Evolutionary conservation across 495 filamentous ascomycete genomes (phyloP), one percentile per base, ranked within the genome.

Genomic region (Penicillium salamii): DNA sequence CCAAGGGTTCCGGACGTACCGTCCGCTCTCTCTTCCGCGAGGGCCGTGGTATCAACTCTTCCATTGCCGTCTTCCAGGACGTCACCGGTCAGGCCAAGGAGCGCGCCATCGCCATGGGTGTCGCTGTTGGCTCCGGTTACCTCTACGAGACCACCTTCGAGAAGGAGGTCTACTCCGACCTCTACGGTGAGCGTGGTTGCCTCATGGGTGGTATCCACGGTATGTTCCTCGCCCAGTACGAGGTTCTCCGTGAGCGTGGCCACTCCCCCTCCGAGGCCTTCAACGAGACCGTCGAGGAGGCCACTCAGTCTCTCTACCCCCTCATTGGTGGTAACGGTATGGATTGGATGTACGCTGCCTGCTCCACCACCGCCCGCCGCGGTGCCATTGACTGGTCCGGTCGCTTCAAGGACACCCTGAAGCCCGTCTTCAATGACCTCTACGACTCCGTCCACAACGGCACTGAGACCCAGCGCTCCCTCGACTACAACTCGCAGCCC

Each of bases 341-440:
- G 93, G 93, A 97, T 80, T 98, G 93, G 90, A 97, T 98, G 95
- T 98, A 96, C 79, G 90, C 91, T 60, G 93, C 93, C 57, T 98
- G 93, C 87, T 97, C 92, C 46, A 97, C 95, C 63, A 97, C 95
- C 33, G 93, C 93, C 62, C 88, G 93, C 67, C 91, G 93, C 67
- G 93, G 93, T 76, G 93, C 93, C 75, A 95, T 98, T 67, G 93
- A 97, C 82, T 98, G 93, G 95, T 92, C 87, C 69, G 81, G 81
- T 66, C 78, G 76, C 59, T 97, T 97, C 88, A 96, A 95, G 85
- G 86, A 90, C 58, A 90, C 85, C 57, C 79, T 97, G 70, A 97
- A 98, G 85, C 93, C 95, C 59, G 86, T 98, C 58, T 97, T 98
- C 83, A 91, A 96, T 76, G 78, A 89, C 58, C 86, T 97, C 44